phyloP scores from a whole-genome alignment of 2,329 filamentous ascomycete species.

The Monilinia fructicola region DNA sequence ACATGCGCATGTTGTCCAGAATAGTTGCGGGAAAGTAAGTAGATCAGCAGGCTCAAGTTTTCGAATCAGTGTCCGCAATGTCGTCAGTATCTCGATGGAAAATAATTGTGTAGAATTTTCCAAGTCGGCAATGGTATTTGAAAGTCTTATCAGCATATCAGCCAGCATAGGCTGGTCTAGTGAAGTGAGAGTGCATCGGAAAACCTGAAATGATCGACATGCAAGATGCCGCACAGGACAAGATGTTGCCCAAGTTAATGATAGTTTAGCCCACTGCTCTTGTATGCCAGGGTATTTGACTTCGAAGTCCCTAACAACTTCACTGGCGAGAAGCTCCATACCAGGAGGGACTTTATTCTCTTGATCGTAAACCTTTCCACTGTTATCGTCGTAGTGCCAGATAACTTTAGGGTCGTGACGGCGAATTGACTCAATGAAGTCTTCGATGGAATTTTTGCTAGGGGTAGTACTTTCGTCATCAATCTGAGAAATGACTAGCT shows the following conservation, averaged over 20 bases:
- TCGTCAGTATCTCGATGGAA: slow-evolving; percentile 96
- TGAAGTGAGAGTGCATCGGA: slow-evolving; percentile 87
- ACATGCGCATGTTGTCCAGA: slow-evolving; percentile 97
- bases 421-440: slow-evolving; percentile 83
- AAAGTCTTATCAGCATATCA: slow-evolving; percentile 92
- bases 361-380: slow-evolving; percentile 70
- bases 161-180: slow-evolving; percentile 92
- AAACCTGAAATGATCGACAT: slow-evolving; percentile 96
- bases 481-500: slow-evolving; percentile 79
- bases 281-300: slow-evolving; percentile 82
- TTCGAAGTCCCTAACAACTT: slow-evolving; percentile 83
- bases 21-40: slow-evolving; percentile 87
- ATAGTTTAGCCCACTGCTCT: slow-evolving; percentile 86
- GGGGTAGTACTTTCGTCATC: slow-evolving; percentile 63
- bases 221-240: slow-evolving; percentile 93
- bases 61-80: slow-evolving; percentile 84
- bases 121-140: slow-evolving; percentile 95
- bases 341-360: slow-evolving; percentile 79
- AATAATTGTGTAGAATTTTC: slow-evolving; percentile 94
- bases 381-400: slow-evolving; percentile 93
- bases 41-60: slow-evolving; percentile 79
- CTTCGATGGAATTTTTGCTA: slow-evolving; percentile 75
- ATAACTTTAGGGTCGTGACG: slow-evolving; percentile 80
- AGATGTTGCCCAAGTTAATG: slow-evolving; percentile 92
- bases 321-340: slow-evolving; percentile 80